Evolutionary conservation across 1,139 yeast genomes (phyloP).

Genomic region (Saccharomyces hybrid): DNA sequence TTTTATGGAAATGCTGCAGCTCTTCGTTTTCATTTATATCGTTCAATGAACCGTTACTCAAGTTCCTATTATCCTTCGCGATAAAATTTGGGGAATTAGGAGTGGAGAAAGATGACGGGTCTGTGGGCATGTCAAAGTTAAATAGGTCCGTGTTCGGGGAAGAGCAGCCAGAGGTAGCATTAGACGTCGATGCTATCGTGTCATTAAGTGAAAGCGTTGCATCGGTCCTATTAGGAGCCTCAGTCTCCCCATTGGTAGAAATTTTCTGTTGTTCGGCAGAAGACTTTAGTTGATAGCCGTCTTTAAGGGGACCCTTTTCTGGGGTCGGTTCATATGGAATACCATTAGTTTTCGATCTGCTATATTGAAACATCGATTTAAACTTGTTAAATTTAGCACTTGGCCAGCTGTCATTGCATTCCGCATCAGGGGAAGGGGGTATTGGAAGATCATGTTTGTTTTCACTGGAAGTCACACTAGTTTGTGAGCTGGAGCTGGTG

Average conservation of each 20-base stretch:
- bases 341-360: neutral
- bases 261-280: conserved; percentile 10
- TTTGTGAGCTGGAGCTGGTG: neutral
- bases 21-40: conserved; percentile 30
- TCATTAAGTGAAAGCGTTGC: neutral
- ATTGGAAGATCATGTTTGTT: neutral
- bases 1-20: conserved; percentile 18
- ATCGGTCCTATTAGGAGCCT: neutral
- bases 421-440: neutral
- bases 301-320: neutral
- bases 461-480: neutral
- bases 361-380: neutral
- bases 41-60: conserved; percentile 25
- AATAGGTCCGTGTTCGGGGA: neutral
- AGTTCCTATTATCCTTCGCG: conserved; percentile 13
- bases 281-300: neutral
- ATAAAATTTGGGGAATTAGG: conserved; percentile 9
- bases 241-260: neutral
- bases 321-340: neutral
- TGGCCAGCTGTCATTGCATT: neutral
- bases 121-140: conserved; percentile 4
- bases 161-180: neutral
- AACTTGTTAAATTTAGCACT: neutral
- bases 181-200: neutral
- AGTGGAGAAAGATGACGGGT: conserved; percentile 10